Percentiles rank a stretch among this genome's conserved stretches.
Evolutionary conservation across 257 asterid species (phyloP).

Genomic region (Capsicum rhomboideum): DNA sequence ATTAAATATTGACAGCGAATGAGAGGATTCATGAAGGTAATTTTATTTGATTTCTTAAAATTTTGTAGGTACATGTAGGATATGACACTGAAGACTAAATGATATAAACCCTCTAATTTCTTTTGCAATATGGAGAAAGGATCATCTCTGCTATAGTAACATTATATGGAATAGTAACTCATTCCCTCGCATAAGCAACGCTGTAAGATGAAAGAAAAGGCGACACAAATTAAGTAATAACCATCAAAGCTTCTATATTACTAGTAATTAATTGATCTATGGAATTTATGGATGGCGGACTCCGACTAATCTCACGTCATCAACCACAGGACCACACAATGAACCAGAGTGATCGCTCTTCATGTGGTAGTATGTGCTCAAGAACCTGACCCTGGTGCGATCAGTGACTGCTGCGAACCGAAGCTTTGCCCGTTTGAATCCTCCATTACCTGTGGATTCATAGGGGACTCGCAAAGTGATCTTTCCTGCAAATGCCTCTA

Average conservation of each 20-base stretch:
- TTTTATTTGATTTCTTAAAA: not conserved
- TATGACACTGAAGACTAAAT: not conserved
- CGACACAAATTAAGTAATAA: not conserved
- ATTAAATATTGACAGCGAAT: not conserved
- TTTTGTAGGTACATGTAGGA: not conserved
- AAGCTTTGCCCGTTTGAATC: slow-evolving; percentile 42
- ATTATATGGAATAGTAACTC: not conserved
- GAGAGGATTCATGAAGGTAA: not conserved
- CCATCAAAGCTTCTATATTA: not conserved
- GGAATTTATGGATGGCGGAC: slow-evolving; percentile 14
- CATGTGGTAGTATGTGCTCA: slow-evolving; percentile 63
- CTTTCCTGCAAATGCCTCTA: slow-evolving; percentile 56
- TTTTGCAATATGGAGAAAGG: not conserved
- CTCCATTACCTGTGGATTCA: slow-evolving; percentile 53
- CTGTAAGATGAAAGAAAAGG: not conserved
- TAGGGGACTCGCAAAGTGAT: slow-evolving; percentile 35
- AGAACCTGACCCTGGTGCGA: slow-evolving; percentile 50
- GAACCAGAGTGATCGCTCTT: slow-evolving; percentile 63
- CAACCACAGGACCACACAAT: slow-evolving; percentile 79
- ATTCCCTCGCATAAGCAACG: not conserved
- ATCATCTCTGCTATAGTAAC: not conserved
- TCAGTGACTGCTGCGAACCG: slow-evolving; percentile 33
- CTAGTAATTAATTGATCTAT: not conserved
- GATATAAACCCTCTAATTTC: not conserved
- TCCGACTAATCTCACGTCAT: slow-evolving; percentile 52